These are phyloP conservation scores for Gelatoporia subvermispora DNA, from an alignment of 768 basidiomycete species.

Conservation along the genomic window DNA sequence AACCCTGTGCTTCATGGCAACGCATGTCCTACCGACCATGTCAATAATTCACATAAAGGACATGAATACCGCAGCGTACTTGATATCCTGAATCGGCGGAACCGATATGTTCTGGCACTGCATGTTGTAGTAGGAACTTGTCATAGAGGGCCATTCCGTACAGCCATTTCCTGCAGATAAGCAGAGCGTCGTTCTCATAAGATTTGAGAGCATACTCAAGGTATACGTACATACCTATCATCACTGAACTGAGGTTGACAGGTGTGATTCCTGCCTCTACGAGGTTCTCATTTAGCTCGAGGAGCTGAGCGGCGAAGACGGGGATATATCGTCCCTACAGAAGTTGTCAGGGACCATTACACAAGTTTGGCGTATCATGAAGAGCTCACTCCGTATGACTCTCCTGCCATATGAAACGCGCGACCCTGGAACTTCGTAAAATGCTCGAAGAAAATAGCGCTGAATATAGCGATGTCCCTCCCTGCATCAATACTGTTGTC, in stretches of 20 bases:
- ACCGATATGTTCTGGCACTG: constrained; percentile 43
- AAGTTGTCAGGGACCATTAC: no score
- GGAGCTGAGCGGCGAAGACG: constrained; percentile 41
- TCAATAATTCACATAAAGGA: not conserved
- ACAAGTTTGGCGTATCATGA: not conserved
- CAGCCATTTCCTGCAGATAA: constrained; percentile 33
- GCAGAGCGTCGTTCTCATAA: no score
- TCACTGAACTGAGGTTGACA: constrained; percentile 40
- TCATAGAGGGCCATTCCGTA: constrained; percentile 31
- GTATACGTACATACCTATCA: constrained; percentile 12
- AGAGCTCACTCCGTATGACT: constrained; percentile 46
- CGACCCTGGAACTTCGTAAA: constrained; percentile 65
- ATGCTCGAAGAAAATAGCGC: constrained; percentile 66
- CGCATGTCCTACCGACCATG: constrained; percentile 26
- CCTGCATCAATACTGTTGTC: constrained; percentile 64
- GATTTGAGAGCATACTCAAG: not conserved
- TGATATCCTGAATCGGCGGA: constrained; percentile 43
- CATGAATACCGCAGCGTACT: constrained; percentile 16
- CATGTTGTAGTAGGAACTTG: constrained; percentile 41
- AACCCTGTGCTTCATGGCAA: constrained; percentile 42
- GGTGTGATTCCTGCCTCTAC: constrained; percentile 40
- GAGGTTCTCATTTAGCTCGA: constrained; percentile 40
- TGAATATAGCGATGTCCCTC: constrained; percentile 62
- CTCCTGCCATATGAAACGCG: constrained; percentile 31
- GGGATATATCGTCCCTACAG: constrained; percentile 45